A percentile compares a stretch with the other conserved stretches of the same genome.
These are phyloP conservation scores for Gracilaria vermiculophylla DNA, from an alignment of 23 red algal genomes.

Conservation along the genomic window DNA sequence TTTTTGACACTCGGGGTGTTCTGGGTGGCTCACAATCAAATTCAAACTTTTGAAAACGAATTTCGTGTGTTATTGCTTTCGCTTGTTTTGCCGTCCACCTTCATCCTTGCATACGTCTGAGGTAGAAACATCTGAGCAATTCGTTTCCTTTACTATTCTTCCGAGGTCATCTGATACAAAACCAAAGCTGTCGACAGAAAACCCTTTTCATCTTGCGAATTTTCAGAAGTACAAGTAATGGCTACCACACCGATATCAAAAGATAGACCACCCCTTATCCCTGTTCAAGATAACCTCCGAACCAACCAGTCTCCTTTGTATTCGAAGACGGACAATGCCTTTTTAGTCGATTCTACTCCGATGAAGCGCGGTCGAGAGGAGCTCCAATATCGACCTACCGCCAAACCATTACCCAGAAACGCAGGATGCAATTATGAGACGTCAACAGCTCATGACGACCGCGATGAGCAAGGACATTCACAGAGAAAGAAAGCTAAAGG, in stretches of 20 bases:
- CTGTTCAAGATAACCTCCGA: not conserved
- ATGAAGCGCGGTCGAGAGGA: not conserved
- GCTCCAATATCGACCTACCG: not conserved
- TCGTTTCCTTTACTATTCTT: not conserved
- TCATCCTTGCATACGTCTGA: not conserved
- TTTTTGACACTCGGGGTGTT: no score
- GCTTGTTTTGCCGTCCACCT: not conserved
- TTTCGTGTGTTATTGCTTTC: not conserved
- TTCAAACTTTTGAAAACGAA: slow-evolving; percentile 2
- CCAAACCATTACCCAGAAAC: not conserved
- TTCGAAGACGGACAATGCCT: not conserved
- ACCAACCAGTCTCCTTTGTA: not conserved
- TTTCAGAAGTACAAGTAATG: not conserved
- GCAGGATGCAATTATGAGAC: slow-evolving; percentile 4
- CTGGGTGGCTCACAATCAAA: not conserved
- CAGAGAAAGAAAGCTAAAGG: not conserved
- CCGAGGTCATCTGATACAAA: not conserved
- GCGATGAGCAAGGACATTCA: not conserved
- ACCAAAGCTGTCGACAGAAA: not conserved
- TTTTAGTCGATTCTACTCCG: not conserved
- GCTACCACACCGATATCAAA: not conserved
- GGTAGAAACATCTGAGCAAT: not conserved
- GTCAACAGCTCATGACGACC: not conserved
- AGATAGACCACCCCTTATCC: slow-evolving; percentile 1
- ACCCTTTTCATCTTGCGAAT: not conserved